Base-by-base conservation (phyloP, 148 eudicot species). In the Rhododendron vialii region DNA sequence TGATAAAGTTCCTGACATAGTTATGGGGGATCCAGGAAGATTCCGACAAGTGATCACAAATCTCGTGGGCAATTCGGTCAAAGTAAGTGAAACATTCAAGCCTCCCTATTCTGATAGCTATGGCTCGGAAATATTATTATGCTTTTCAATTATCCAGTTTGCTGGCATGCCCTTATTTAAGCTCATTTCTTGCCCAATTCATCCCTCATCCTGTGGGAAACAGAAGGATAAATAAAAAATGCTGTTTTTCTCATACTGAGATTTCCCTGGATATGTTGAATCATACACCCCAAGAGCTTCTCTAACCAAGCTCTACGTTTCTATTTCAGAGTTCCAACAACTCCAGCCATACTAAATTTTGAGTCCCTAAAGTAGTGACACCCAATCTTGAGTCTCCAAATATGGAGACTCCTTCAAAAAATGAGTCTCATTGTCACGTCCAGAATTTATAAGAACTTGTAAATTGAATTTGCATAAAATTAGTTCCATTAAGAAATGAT, bases 11-110 rank as follows among this genome's bases (percentile, higher is more conserved):
- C 96, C 96, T 74, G 89, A 92, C 53, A 85, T 93, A 53, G 88
- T 94, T 78, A 86, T 92, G 86, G 96, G 96, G n/a, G 96, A 94
- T 84, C 95, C 96, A 1, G 95, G 96, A 87, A 87, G 96, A 75
- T 92, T 94, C 87, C 88, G 95, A 26, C 96, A 94, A 80, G 94
- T 94, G 63, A 89, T 94, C 33, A 92, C 94, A 71, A 94, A 92
- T 88, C 95, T 94, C 10, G 95, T 94, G 24, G 95, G 95, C 15
- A 94, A 94, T 88, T 94, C 96, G 7, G 92, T 94, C 86, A 94
- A 94, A 91, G 96, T 94, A 86, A 89, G 96, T 88, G 67, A 47
- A 22, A 6, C 33, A 28, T 51, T 74, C 83, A 63, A 53, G 15
- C 45, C 24, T 57, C 80, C 24, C 48, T 83, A 26, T 22, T 20